phyloP scores from a whole-genome alignment of 2,329 filamentous ascomycete genomes.

The Fusarium hostae region DNA sequence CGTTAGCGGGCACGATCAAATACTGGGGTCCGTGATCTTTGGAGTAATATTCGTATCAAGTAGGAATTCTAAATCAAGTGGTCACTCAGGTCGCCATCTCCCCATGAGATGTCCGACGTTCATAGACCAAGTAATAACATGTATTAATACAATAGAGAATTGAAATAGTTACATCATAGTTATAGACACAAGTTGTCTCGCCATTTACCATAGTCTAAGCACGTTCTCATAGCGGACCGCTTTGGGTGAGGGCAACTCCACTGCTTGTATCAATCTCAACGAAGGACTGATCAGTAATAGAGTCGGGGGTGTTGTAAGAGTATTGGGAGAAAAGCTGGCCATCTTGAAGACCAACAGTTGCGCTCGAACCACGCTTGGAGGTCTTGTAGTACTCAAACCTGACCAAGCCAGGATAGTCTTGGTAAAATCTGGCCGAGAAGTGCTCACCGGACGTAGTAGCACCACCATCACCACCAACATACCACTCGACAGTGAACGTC shows the following conservation, averaged over 20 bases:
- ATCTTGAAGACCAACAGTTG: neutral
- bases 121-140: too few species aligned
- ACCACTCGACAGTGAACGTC: neutral
- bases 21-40: fast-evolving
- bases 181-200: neutral
- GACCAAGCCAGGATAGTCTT: neutral
- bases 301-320: neutral
- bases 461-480: fast-evolving
- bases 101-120: too few species aligned
- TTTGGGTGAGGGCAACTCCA: neutral
- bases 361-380: neutral
- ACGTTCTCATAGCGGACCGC: neutral
- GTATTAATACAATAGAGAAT: neutral
- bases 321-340: fast-evolving
- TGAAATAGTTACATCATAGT: neutral
- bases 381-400: neutral
- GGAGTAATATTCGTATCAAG: neutral
- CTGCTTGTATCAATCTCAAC: neutral
- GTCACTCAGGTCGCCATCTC: too few species aligned
- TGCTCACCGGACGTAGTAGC: neutral
- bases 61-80: too few species aligned
- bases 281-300: neutral
- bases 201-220: neutral
- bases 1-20: neutral
- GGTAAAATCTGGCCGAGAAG: neutral